Percentiles rank a stretch among this genome's conserved stretches.
phyloP scores from a whole-genome alignment of 805 yeast species.

The Wickerhamomyces silvicola region DNA sequence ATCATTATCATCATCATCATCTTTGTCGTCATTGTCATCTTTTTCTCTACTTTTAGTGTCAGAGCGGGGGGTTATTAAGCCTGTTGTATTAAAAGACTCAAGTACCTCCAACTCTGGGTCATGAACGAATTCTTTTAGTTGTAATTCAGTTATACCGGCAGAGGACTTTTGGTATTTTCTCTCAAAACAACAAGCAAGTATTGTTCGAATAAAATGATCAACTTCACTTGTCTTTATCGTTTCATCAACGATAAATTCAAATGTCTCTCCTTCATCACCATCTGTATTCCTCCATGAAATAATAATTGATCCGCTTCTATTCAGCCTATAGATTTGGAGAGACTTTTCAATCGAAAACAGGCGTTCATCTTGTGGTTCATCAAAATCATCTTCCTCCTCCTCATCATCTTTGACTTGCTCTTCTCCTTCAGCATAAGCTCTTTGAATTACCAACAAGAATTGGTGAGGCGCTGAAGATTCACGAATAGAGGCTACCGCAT shows the following conservation, averaged over 20 bases:
- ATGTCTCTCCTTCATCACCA: slow-evolving; percentile 83
- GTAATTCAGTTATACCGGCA: slow-evolving; percentile 34
- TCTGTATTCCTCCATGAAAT: slow-evolving; percentile 76
- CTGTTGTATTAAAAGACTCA: background rate
- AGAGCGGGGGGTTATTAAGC: too few species aligned
- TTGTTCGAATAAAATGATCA: slow-evolving; percentile 53
- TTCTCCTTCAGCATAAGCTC: slow-evolving; percentile 65
- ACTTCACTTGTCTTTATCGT: slow-evolving; percentile 45
- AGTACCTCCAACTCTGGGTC: slow-evolving; percentile 22
- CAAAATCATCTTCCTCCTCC: slow-evolving; percentile 30
- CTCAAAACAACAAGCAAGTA: slow-evolving; percentile 70
- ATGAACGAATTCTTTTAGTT: slow-evolving; percentile 52
- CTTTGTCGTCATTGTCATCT: background rate
- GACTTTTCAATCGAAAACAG: slow-evolving; percentile 58
- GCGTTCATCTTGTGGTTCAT: slow-evolving; percentile 54
- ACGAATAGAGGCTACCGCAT: slow-evolving; percentile 68
- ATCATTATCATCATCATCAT: slow-evolving; percentile 17
- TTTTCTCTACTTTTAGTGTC: background rate
- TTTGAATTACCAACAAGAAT: slow-evolving; percentile 65
- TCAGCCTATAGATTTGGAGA: slow-evolving; percentile 48
- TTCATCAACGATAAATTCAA: slow-evolving; percentile 70
- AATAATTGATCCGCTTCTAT: slow-evolving; percentile 46
- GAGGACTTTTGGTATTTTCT: slow-evolving; percentile 58
- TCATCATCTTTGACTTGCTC: slow-evolving; percentile 42
- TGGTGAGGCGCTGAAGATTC: slow-evolving; percentile 58